Evolutionary conservation across 306 rosid species (phyloP).

Genomic region (Casuarina glauca): DNA sequence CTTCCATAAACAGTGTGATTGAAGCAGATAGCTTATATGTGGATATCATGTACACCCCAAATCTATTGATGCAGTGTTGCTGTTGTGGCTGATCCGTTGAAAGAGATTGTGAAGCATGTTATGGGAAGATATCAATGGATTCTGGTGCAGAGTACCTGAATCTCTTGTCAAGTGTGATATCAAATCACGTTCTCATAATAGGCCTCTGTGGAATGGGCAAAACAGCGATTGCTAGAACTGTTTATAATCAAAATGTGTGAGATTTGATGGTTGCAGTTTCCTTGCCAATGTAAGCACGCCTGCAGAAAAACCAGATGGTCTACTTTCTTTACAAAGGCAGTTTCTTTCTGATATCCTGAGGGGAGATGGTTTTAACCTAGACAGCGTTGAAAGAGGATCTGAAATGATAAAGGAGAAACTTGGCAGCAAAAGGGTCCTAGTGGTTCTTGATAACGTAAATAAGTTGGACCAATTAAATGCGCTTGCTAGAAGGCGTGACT

Average conservation of each 20-base stretch:
- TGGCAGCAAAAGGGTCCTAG: neutral
- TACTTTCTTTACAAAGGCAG: slow-evolving; percentile 9
- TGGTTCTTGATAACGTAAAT: slow-evolving; percentile 22
- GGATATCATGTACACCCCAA: neutral
- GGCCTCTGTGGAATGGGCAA: slow-evolving; percentile 34
- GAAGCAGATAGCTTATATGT: neutral
- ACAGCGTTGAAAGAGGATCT: neutral
- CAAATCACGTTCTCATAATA: neutral
- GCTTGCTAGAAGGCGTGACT: neutral
- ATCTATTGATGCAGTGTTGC: neutral
- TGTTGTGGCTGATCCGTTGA: neutral
- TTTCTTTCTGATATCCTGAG: slow-evolving; percentile 1
- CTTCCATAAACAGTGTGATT: neutral
- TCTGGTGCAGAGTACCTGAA: slow-evolving; percentile 5
- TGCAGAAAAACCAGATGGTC: neutral
- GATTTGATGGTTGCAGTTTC: slow-evolving; percentile 21
- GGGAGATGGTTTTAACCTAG: neutral
- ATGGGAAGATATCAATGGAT: slow-evolving; percentile 20
- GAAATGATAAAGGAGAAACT: slow-evolving; percentile 8
- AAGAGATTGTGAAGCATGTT: slow-evolving; percentile 28
- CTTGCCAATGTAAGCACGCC: neutral
- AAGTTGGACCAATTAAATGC: slow-evolving; percentile 6
- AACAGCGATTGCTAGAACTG: slow-evolving; percentile 13
- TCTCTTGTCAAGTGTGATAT: slow-evolving; percentile 3
- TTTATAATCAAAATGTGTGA: slow-evolving; percentile 1